Base-by-base conservation (phyloP, 2,329 filamentous ascomycete genomes). In the Ophiocordyceps australis region DNA sequence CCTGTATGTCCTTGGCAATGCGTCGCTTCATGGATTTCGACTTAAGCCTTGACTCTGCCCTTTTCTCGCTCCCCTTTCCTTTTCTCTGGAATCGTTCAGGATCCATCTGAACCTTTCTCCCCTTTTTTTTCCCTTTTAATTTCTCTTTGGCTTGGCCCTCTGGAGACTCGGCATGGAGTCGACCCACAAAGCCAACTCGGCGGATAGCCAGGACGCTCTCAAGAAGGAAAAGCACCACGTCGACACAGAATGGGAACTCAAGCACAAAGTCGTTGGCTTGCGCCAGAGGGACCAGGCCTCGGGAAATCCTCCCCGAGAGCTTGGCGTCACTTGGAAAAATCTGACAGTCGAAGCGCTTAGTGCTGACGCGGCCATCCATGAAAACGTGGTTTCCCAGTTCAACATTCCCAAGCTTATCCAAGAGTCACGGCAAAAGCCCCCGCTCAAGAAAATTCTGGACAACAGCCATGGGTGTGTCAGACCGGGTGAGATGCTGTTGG, bases 401-500 rank as follows among this genome's bases (percentile, higher is more conserved):
- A 67, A 66, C 39, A 45, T 72, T 3, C 52, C 57, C 16, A 54
- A 62, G 19, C 49, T 59, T n/a, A 35, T 63, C 34, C 60, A 54
- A 35, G 68, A 72, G 34, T 52, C 50, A 29, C 54, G 52, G 34
- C 54, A 52, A 22, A 70, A 65, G 36, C 60, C 65, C 0, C 66
- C 73, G 0, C 46, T 74, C 13, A 65, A 65, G 33, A 74, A 70
- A 0, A 72, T 82, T 23, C 48, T 82, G 14, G 61, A 75, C 27
- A 58, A 66, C 36, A 67, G 62, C 30, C 65, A 72, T 40, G 75
- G 75, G 9, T 77, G 71, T 35, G 67, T 81, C 26, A 72, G 73
- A 42, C 74, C 74, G 1, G 76, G 74, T 13, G 73, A 79, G 46
- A 77, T 79, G 74, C 47, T 78, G 2, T 50, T 79, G 1, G 73